Conservation (phyloP, 2,329 filamentous ascomycete genomes). For the Elsinoe batatas region DNA sequence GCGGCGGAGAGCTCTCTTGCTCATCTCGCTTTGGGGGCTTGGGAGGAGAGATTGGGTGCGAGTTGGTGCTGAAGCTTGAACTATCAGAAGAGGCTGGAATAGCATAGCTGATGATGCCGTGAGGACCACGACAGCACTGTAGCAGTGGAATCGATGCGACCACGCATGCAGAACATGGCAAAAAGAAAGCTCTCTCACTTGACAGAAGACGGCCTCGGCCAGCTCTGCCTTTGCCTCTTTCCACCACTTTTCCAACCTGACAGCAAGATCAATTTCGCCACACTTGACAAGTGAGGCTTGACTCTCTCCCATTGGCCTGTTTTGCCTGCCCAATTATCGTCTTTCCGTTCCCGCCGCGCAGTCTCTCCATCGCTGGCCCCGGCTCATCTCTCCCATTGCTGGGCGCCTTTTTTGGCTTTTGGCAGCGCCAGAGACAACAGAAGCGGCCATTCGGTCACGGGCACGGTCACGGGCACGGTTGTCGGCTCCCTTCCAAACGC, state of each 20-base stretch:
- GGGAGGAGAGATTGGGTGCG: neutral
- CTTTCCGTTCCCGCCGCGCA: slow-evolving; percentile 1
- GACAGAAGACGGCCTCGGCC: neutral
- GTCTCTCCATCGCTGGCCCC: neutral
- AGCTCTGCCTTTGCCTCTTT: too few relatives aligned
- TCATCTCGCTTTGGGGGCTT: neutral
- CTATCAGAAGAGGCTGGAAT: too few relatives aligned
- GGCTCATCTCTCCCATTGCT: slow-evolving; percentile 1
- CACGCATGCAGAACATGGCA: too few relatives aligned
- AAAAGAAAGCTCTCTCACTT: too few relatives aligned
- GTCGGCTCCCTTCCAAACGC: neutral
- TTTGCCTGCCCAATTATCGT: neutral
- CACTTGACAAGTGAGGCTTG: slow-evolving; percentile 1
- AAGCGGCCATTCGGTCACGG: neutral
- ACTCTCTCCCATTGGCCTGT: neutral
- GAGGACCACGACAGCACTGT: too few relatives aligned
- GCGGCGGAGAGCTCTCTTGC: neutral
- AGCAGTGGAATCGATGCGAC: too few relatives aligned
- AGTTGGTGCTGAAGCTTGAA: neutral
- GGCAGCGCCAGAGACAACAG: slow-evolving; percentile 9
- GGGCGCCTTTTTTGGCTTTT: slow-evolving; percentile 4
- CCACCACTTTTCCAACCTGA: neutral
- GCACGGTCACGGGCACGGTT: neutral
- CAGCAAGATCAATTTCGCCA: neutral
- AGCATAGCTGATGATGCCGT: too few relatives aligned